Base-by-base conservation (phyloP, 2,329 filamentous ascomycete genomes). In the Coniochaeta ligniaria region DNA sequence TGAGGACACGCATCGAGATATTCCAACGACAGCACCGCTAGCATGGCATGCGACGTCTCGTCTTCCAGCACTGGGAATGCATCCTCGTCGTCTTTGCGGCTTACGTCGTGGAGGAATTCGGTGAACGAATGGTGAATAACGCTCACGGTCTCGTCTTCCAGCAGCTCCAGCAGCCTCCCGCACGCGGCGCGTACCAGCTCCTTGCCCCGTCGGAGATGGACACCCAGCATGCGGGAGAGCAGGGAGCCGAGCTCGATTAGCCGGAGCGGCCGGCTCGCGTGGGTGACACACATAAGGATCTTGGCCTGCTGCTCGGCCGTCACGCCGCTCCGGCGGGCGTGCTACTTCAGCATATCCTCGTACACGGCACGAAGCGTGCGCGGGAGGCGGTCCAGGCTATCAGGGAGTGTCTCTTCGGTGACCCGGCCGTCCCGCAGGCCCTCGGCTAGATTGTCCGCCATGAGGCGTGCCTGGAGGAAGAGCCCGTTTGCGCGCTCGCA, bases 101-200 rank as follows among this genome's bases (percentile, higher is more conserved):
- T 45, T 12, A 9, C 9, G 31, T 33, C 31, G 31, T 33, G 69
- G 12, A 80, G 63, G 61, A 76, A 81, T 59, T 81, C 78, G 2
- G 78, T 80, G 45, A 81, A 75, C 0, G 77, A 80, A 59, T 80
- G 78, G 62, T 81, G 78, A 7, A 80, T 74, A 6, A 80, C 72
- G 20, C 72, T 71, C 11, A 80, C 61, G 0, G 74, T 76, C 59
- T 78, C 78, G 57, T 80, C 76, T 20, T 77, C 74, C 2, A 76
- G 66, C 22, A 79, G 67, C 61, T 80, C 77, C 1, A 80, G 62
- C 35, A 80, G 63, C 9, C 75, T 71, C 1, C 76, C 76, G 62
- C 74, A 78, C 7, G 71, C 69, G 12, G 65, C 67, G 28, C 71
- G 66, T 12, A 77, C 68, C 6, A 76, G 63, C 1, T 67, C 59